phyloP scores from a whole-genome alignment of 2,329 filamentous ascomycete genomes.

The Diaporthe australafricana region DNA sequence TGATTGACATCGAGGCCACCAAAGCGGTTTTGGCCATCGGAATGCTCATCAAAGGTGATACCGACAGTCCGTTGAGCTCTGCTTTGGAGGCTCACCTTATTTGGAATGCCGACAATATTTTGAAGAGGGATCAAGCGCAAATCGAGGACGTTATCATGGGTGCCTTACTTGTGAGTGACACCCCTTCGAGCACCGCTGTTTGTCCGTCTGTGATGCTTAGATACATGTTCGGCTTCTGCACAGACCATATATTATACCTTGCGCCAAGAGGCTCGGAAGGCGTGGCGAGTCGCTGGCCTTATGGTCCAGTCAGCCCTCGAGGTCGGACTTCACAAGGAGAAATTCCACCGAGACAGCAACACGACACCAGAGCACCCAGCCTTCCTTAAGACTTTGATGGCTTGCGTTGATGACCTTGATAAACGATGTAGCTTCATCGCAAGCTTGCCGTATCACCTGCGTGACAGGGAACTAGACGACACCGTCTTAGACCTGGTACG shows the following conservation, averaged over 20 bases:
- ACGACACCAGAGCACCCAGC: background rate
- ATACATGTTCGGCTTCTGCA: no score
- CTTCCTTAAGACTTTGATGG: slow-evolving; percentile 1
- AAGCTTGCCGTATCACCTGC: background rate
- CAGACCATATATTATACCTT: background rate
- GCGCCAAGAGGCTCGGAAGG: slow-evolving; percentile 2
- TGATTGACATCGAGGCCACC: slow-evolving; percentile 14
- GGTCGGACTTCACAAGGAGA: slow-evolving; percentile 7
- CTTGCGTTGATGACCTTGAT: slow-evolving; percentile 6
- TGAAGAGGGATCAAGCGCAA: background rate
- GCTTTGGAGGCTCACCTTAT: background rate
- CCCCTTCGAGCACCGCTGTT: background rate
- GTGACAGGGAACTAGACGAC: slow-evolving; percentile 1
- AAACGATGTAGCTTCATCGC: slow-evolving; percentile 9
- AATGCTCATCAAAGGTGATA: background rate
- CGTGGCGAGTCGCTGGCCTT: background rate
- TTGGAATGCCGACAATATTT: slow-evolving; percentile 10
- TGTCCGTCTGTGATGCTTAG: background rate
- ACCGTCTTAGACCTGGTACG: slow-evolving; percentile 10
- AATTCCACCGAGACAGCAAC: background rate
- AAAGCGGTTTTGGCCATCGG: slow-evolving; percentile 10
- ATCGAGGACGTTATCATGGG: slow-evolving; percentile 4
- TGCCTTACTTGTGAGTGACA: background rate
- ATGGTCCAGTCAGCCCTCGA: slow-evolving; percentile 8
- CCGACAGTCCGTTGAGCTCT: background rate